These are phyloP conservation scores for Fusarium humuli DNA, from an alignment of 2,329 filamentous ascomycete genomes.

Conservation along the genomic window DNA sequence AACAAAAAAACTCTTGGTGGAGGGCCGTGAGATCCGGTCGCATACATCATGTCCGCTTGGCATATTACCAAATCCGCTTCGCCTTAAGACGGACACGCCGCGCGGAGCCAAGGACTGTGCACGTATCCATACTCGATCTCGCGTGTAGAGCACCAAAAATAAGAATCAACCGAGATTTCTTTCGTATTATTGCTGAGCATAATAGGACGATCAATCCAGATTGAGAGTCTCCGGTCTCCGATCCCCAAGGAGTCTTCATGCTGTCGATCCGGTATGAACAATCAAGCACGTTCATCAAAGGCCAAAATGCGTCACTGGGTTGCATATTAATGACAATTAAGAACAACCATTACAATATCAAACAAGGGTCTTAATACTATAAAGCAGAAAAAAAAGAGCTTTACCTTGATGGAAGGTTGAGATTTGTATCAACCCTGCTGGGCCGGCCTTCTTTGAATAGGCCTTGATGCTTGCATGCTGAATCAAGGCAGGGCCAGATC, in stretches of 20 bases:
- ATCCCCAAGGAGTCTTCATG: background rate
- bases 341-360: background rate
- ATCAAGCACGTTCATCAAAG: conserved; percentile 5
- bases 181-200: conserved; percentile 21
- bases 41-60: conserved; percentile 42
- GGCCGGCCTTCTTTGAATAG: background rate
- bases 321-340: conserved; percentile 8
- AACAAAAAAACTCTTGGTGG: conserved; percentile 25
- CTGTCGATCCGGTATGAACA: conserved; percentile 16
- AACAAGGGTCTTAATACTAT: background rate
- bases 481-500: background rate
- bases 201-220: conserved; percentile 6
- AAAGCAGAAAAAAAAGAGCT: background rate
- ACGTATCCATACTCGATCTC: conserved; percentile 13
- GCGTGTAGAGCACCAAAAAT: conserved; percentile 29
- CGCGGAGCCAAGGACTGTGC: conserved; percentile 32
- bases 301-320: conserved; percentile 6
- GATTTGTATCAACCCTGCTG: background rate
- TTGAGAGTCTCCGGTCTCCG: background rate
- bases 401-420: background rate
- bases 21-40: conserved; percentile 45
- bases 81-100: conserved; percentile 41
- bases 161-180: conserved; percentile 36
- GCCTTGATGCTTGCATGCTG: background rate
- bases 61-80: conserved; percentile 30